phyloP scores from a whole-genome alignment of 768 basidiomycete genomes.

The Crucibulum laeve region DNA sequence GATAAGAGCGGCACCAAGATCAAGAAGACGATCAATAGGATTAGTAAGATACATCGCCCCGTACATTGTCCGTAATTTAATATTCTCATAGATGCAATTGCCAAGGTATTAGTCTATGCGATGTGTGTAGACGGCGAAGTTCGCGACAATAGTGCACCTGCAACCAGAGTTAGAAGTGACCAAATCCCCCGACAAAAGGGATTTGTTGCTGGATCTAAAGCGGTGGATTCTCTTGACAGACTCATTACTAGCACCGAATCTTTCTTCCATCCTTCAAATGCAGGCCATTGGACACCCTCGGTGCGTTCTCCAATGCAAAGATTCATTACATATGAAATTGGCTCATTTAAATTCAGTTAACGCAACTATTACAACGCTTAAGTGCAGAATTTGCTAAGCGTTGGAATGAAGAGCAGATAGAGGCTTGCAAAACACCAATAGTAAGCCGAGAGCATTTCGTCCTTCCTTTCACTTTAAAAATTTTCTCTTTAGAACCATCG shows the following conservation, averaged over 20 bases:
- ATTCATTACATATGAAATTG: constrained; percentile 1
- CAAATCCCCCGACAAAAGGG: constrained; percentile 35
- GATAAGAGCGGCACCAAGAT: constrained; percentile 57
- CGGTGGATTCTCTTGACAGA: constrained; percentile 82
- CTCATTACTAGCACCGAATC: constrained; percentile 90
- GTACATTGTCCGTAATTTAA: constrained; percentile 1
- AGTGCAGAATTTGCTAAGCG: constrained; percentile 77
- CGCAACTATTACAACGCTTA: constrained; percentile 68
- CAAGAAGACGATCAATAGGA: constrained; percentile 66
- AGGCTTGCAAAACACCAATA: constrained; percentile 73
- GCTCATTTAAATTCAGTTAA: constrained; percentile 38
- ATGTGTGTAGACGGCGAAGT: constrained; percentile 77
- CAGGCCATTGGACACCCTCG: constrained; percentile 73
- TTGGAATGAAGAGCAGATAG: constrained; percentile 72
- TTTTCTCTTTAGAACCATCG: constrained; percentile 51
- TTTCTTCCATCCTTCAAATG: constrained; percentile 95
- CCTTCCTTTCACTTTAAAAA: neutral
- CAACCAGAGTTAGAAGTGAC: constrained; percentile 15
- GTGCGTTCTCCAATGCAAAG: constrained; percentile 28
- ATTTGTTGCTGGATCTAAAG: constrained; percentile 79
- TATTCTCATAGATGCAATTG: constrained; percentile 58
- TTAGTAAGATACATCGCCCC: constrained; percentile 34
- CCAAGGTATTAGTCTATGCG: constrained; percentile 84
- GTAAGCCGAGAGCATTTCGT: constrained; percentile 29
- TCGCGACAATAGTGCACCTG: constrained; percentile 36